Evolutionary conservation across 2,329 filamentous ascomycete species (phyloP).

Genomic region (Colletotrichum kahawae): DNA sequence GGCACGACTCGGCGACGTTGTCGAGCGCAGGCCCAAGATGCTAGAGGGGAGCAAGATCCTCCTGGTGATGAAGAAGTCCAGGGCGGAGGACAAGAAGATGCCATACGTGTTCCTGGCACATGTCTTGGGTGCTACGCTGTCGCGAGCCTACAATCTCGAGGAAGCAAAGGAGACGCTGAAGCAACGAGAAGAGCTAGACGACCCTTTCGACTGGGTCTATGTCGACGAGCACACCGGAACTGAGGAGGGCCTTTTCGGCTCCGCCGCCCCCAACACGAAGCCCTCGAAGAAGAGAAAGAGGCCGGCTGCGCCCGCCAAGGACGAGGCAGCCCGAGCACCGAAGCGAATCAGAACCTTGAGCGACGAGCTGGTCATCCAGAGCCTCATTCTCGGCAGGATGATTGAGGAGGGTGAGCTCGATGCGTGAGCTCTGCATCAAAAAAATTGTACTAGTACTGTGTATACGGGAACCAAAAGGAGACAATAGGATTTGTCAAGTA

Average conservation of each 20-base stretch:
- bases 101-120: conserved; percentile 82
- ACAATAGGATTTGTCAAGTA: not conserved
- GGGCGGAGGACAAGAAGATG: conserved; percentile 67
- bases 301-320: conserved; percentile 22
- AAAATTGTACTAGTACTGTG: not conserved
- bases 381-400: conserved; percentile 83
- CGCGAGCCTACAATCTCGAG: conserved; percentile 67
- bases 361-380: conserved; percentile 91
- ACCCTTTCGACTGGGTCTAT: conserved; percentile 78
- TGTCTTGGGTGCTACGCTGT: conserved; percentile 76
- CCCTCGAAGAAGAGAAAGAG: conserved; percentile 49
- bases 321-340: conserved; percentile 37
- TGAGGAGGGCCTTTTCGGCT: conserved; percentile 52
- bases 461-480: not conserved
- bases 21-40: conserved; percentile 66
- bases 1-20: conserved; percentile 60
- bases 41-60: conserved; percentile 71
- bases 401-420: conserved; percentile 64
- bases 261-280: conserved; percentile 22
- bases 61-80: conserved; percentile 70
- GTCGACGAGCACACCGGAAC: conserved; percentile 69
- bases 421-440: not conserved
- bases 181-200: conserved; percentile 50
- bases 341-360: conserved; percentile 71
- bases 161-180: conserved; percentile 67